Percentiles rank a stretch among this genome's conserved stretches.
Evolutionary conservation across 441 rosid genomes (phyloP).

Genomic region (Erodium chrysanthum): DNA sequence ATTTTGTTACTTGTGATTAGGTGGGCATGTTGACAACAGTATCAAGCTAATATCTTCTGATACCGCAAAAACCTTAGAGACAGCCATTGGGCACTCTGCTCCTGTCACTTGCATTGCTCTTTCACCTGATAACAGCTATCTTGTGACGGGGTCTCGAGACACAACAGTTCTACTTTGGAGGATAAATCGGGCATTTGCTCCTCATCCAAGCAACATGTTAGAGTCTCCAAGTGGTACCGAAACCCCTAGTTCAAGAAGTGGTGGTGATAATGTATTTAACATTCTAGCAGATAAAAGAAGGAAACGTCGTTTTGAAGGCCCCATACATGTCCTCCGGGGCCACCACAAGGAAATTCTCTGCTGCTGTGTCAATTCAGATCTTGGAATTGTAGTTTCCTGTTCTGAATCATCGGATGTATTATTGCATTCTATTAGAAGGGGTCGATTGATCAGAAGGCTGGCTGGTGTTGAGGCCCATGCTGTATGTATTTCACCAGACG

Average conservation of each 20-base stretch:
- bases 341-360: conserved; percentile 59
- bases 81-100: conserved; percentile 85
- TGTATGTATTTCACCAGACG: conserved; percentile 73
- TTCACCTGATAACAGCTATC: conserved; percentile 75
- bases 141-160: conserved; percentile 88
- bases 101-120: conserved; percentile 96
- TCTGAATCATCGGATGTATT: conserved; percentile 60
- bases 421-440: conserved; percentile 77
- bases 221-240: conserved; percentile 44
- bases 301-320: conserved; percentile 77
- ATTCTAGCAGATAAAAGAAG: conserved; percentile 53
- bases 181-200: conserved; percentile 50
- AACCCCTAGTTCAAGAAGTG: conserved; percentile 36
- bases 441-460: conserved; percentile 77
- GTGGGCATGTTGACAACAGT: conserved; percentile 94
- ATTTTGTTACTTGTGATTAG: conserved; percentile 31
- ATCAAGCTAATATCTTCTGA: conserved; percentile 78
- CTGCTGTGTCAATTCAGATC: conserved; percentile 85
- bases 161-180: conserved; percentile 84
- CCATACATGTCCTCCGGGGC: conserved; percentile 85
- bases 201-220: conserved; percentile 40
- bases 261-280: conserved; percentile 39
- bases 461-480: conserved; percentile 68
- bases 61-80: conserved; percentile 84
- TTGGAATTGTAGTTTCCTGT: conserved; percentile 75